A percentile compares a stretch with the other conserved stretches of the same genome.
phyloP scores from a whole-genome alignment of 345 rosid genomes.

The Laguncularia racemosa region DNA sequence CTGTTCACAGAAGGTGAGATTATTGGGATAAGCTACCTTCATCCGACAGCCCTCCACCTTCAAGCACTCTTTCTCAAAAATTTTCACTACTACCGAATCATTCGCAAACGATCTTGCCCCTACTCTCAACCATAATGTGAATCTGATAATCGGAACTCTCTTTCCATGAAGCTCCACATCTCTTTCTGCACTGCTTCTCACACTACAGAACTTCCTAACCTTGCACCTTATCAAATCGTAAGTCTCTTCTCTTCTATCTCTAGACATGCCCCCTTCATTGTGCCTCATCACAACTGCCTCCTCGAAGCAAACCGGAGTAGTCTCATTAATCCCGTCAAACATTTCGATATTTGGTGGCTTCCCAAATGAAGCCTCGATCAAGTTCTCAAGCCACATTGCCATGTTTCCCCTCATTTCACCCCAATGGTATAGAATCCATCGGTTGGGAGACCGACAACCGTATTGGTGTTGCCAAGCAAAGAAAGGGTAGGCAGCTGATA shows the following conservation, averaged over 20 bases:
- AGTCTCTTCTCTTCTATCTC: constrained; percentile 38
- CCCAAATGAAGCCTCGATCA: too few relatives aligned
- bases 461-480: constrained; percentile 59
- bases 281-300: constrained; percentile 69
- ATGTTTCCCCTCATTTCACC: constrained; percentile 48
- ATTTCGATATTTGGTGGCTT: too few relatives aligned
- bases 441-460: constrained; percentile 29
- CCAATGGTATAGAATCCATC: constrained; percentile 56
- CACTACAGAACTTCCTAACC: constrained; percentile 35
- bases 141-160: constrained; percentile 18
- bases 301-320: constrained; percentile 43
- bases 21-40: constrained; percentile 44
- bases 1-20: constrained; percentile 59
- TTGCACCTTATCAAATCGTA: constrained; percentile 45
- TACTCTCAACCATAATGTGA: constrained; percentile 54
- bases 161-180: too few relatives aligned
- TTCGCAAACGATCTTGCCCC: constrained; percentile 58
- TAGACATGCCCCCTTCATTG: constrained; percentile 65
- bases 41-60: constrained; percentile 38
- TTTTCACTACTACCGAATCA: constrained; percentile 27
- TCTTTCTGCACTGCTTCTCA: constrained; percentile 2
- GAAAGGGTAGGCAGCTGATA: constrained; percentile 43
- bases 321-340: neutral
- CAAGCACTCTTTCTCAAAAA: constrained; percentile 41
- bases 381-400: constrained; percentile 10